phyloP scores from a whole-genome alignment of 2,329 filamentous ascomycete genomes.

The Curvularia sp. region DNA sequence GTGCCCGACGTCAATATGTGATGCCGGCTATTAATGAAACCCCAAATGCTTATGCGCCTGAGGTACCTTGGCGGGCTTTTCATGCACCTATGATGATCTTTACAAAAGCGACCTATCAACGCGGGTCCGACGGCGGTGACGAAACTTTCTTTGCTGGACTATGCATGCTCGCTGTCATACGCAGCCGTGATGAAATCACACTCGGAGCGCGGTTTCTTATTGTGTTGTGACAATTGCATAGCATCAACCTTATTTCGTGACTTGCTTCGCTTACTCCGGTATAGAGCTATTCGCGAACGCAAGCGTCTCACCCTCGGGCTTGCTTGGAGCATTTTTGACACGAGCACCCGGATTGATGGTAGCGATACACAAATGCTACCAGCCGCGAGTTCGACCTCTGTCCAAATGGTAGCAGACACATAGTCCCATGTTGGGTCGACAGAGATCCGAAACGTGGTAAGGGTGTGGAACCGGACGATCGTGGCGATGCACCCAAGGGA shows the following conservation, averaged over 20 bases:
- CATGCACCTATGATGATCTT: no score
- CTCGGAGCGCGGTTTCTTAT: background rate
- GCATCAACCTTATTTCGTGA: background rate
- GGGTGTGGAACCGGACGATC: background rate
- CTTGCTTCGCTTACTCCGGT: background rate
- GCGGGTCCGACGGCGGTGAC: background rate
- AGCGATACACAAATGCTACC: background rate
- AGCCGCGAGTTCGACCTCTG: background rate
- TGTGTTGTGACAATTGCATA: background rate
- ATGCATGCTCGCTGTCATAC: background rate
- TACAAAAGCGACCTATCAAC: no score
- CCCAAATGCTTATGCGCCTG: no score
- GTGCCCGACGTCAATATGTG: no score
- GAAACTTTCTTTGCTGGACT: background rate
- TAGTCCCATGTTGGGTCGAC: background rate
- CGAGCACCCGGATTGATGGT: background rate
- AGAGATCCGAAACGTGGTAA: background rate
- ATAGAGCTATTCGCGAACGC: background rate
- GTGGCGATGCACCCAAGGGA: background rate
- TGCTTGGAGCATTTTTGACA: background rate
- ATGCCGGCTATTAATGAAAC: no score
- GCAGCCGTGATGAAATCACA: background rate
- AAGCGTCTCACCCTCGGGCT: background rate
- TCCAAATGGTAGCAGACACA: background rate
- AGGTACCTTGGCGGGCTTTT: no score